Evolutionary conservation across 768 basidiomycete genomes (phyloP), one percentile per base, ranked within the genome.

Genomic region (Kwoniella europaea): DNA sequence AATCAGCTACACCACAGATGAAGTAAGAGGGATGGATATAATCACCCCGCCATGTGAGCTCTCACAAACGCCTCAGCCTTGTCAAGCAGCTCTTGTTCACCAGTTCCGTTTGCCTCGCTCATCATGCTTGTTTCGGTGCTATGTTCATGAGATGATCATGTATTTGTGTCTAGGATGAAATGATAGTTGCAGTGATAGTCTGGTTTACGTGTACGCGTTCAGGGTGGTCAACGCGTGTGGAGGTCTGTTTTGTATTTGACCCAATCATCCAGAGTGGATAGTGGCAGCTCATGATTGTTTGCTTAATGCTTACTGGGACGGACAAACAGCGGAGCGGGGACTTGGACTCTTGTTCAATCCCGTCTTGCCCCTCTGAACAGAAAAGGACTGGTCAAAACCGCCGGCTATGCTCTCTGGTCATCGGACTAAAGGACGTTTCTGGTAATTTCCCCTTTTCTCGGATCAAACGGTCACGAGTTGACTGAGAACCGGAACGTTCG

Each of bases 51-150:
- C 83, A 82, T 84, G 55, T 80, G 80, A 10, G 58, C 60, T 56
- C 73, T 79, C 29, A 84, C 83, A 13, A 84, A 76, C 7, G 57
- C 61, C 65, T 84, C 83, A 4, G 81, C 82, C 18, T 44, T 57
- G 10, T 10, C 41, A 29, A 81, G 69, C 35, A 79, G 65, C 2
- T 71, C 63, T 12, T 42, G 35, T 29, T 22, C 46, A n/a, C 46
- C 22, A 43, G 27, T 29, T 1, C 18, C 18, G 22, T 27, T 10
- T 35, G 35, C 35, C n/a, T 53, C 46, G 42, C n/a, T 63, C 44
- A 24, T 22, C 24, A 22, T 41, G 16, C 18, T 29, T 29, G 35
- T 0, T 35, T 4, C 35, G 35, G 35, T 35, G 7, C 35, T 35
- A 35, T 35, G 7, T 35, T 6, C 6, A 35, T 35, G 35, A 35